These are phyloP conservation scores for Luffa aegyptiaca DNA, from an alignment of 306 rosid species.

Conservation along the genomic window DNA sequence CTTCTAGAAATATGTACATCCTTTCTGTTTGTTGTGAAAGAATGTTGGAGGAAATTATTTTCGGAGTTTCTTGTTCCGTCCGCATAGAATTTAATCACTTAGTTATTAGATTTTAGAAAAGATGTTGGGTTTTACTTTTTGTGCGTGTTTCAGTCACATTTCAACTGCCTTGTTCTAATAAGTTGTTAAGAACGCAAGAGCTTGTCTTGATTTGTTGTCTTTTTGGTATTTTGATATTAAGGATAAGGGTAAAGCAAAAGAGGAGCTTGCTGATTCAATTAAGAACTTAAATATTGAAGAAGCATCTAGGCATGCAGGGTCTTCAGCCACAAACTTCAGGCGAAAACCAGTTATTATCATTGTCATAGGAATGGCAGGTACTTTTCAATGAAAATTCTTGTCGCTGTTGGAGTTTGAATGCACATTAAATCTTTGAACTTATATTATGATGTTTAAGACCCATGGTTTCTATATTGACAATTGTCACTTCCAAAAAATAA, in stretches of 20 bases:
- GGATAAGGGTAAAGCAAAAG: conserved; percentile 43
- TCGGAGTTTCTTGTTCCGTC: neutral
- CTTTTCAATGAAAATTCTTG: neutral
- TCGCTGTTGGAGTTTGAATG: neutral
- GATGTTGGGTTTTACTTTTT: neutral
- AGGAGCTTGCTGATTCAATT: conserved; percentile 45
- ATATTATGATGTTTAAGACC: neutral
- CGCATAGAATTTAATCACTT: neutral
- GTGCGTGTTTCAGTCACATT: neutral
- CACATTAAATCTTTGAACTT: neutral
- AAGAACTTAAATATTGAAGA: conserved; percentile 57
- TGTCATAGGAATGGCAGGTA: conserved; percentile 94
- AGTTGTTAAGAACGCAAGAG: neutral
- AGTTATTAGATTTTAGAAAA: neutral
- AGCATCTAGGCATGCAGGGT: conserved; percentile 36
- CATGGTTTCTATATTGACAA: neutral
- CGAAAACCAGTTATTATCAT: conserved; percentile 73
- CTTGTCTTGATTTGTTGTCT: conserved; percentile 1
- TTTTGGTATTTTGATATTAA: conserved; percentile 17
- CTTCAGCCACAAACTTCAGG: conserved; percentile 31
- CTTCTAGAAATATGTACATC: neutral
- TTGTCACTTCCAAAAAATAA: neutral
- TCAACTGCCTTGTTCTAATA: neutral
- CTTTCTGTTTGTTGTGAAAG: neutral
- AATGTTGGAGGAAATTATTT: neutral